Base-by-base conservation (phyloP, 202 grass and related monocot genomes). In the Setaria viridis region DNA sequence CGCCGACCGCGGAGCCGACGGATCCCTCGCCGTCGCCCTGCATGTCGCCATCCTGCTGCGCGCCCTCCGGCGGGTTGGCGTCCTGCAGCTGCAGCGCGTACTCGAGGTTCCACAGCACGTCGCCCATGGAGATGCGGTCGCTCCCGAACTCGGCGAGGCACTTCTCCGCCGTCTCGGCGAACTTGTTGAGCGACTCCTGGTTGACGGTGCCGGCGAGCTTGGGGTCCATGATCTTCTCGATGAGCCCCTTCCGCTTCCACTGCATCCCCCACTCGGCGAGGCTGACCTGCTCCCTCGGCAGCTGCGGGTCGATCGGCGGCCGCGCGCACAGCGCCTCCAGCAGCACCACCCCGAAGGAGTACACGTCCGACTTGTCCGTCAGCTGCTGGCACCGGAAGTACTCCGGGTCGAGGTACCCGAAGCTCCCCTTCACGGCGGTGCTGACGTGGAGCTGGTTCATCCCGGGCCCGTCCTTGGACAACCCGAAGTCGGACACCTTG, bases 361-460 rank as follows among this genome's bases (percentile, higher is more conserved):
- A 98, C 4, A 98, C 95, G 80, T 98, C 95, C 1, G 95, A 98
- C 88, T 98, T 98, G 80, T 98, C 95, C 0, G 95, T 98, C 5
- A 98, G 95, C 87, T 98, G 95, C 91, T 98, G 95, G 91, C 95
- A 95, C 63, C 91, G 83, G 82, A 98, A 98, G 87, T 98, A 98
- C 95, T 98, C 95, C 58, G 95, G 93, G 85, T 98, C 95, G 0
- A 98, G 95, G 88, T 98, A 98, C 9, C 95, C 95, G 91, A 98
- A 95, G 88, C 95, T 98, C 0, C 95, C 95, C 88, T 98, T 98
- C 0, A 98, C 95, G 4, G 95, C 95, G 7, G 95, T 95, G 89
- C 91, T 98, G 11, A 98, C 95, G 84, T 98, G 95, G 5, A 92
- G 90, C 91, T 98, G 95, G 91, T 98, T 87, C 93, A 93, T 93